These are phyloP conservation scores for Paramecium tetraurelia DNA, from an alignment of 73 alveolate species.

Conservation along the genomic window DNA sequence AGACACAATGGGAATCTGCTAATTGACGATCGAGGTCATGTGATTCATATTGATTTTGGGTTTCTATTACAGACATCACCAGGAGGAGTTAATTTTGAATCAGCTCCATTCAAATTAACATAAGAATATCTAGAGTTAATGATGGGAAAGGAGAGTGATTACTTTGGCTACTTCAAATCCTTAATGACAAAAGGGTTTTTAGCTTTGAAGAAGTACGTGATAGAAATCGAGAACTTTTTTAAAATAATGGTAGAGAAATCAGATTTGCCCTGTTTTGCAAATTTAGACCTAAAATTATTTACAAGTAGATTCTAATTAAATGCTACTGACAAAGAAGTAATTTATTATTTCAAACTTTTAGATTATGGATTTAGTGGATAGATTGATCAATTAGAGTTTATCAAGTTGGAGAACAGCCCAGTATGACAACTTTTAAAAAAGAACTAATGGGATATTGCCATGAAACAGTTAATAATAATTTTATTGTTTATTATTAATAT, in stretches of 20 bases:
- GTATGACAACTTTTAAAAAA: constrained; percentile 32
- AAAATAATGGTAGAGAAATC: constrained; percentile 58
- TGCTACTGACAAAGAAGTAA: constrained; percentile 39
- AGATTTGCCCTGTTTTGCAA: constrained; percentile 47
- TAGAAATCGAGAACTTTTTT: constrained; percentile 8
- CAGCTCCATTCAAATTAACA: constrained; percentile 92
- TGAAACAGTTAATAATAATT: neutral
- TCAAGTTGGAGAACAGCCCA: constrained; percentile 40
- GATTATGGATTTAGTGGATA: constrained; percentile 7
- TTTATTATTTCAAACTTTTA: neutral
- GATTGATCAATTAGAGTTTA: neutral
- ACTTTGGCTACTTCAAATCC: constrained; percentile 41
- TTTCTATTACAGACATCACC: constrained; percentile 85
- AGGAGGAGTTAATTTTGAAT: constrained; percentile 89
- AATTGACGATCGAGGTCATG: constrained; percentile 88
- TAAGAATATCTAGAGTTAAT: constrained; percentile 55
- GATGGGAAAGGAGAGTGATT: constrained; percentile 58
- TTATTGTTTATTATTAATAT: neutral
- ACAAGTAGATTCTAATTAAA: neutral
- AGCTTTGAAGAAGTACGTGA: constrained; percentile 35
- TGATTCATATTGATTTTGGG: constrained; percentile 94
- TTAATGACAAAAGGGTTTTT: constrained; percentile 52
- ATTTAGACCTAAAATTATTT: constrained; percentile 36
- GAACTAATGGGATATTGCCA: constrained; percentile 41
- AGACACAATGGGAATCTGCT: constrained; percentile 92